These are phyloP conservation scores for Aspergillus diversus DNA, from an alignment of 495 filamentous ascomycete genomes.

Conservation along the genomic window DNA sequence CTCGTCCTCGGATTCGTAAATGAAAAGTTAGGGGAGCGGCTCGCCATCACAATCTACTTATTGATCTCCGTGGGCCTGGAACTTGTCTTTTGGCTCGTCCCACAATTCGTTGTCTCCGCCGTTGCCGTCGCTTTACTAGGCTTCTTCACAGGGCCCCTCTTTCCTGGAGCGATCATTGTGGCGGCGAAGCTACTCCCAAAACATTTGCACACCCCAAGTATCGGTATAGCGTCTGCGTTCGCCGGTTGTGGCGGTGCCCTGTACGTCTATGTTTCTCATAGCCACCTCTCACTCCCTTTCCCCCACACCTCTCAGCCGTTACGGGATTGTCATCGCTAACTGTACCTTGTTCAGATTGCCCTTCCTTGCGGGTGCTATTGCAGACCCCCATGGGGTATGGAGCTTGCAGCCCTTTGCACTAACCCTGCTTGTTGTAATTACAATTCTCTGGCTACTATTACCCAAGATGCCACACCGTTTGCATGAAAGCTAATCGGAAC, in stretches of 20 bases:
- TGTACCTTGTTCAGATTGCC: slow-evolving; percentile 32
- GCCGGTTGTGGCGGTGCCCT: too few relatives aligned
- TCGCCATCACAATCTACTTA: slow-evolving; percentile 46
- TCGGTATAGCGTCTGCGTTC: too few relatives aligned
- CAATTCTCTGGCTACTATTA: slow-evolving; percentile 9
- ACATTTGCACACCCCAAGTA: too few relatives aligned
- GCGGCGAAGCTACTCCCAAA: too few relatives aligned
- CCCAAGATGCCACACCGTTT: too few relatives aligned
- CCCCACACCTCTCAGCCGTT: too few relatives aligned
- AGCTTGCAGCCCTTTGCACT: slow-evolving; percentile 16
- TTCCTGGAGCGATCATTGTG: slow-evolving; percentile 53
- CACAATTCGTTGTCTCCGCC: slow-evolving; percentile 65
- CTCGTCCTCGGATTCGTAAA: slow-evolving; percentile 65
- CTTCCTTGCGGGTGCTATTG: slow-evolving; percentile 12
- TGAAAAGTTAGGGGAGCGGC: slow-evolving; percentile 61
- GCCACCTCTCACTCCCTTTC: too few relatives aligned
- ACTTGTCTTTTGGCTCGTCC: slow-evolving; percentile 62
- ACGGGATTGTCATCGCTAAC: too few relatives aligned
- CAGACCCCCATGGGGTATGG: neutral
- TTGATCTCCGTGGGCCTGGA: slow-evolving; percentile 42
- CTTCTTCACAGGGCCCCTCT: slow-evolving; percentile 61
- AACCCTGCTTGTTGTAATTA: slow-evolving; percentile 8
- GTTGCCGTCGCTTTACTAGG: slow-evolving; percentile 65
- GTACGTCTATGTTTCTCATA: too few relatives aligned
- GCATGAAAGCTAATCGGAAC: too few relatives aligned